These are phyloP conservation scores for Penicillium sp. DNA, from an alignment of 2,329 filamentous ascomycete genomes.

Conservation along the genomic window DNA sequence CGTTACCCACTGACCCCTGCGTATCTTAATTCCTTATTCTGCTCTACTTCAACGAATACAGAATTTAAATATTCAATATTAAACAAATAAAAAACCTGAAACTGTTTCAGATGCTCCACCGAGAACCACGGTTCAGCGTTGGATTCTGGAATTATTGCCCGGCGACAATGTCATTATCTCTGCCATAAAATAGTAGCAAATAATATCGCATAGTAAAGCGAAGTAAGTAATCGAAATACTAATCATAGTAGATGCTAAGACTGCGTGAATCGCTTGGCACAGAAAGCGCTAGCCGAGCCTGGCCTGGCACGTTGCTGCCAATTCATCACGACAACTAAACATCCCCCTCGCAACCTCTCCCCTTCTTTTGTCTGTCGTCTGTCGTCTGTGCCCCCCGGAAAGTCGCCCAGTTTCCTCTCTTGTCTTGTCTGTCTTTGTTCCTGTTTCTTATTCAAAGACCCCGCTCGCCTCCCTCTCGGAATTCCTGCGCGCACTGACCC, in stretches of 20 bases:
- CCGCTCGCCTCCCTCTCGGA: not conserved
- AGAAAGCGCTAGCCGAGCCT: not conserved
- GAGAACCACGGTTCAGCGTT: not conserved
- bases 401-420: too few species aligned
- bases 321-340: conserved; percentile 1
- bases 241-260: not conserved
- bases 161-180: not conserved
- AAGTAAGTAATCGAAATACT: too few species aligned
- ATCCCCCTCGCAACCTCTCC: not conserved
- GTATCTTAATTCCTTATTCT: too few species aligned
- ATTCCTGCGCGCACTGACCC: not conserved
- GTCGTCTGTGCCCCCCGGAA: too few species aligned
- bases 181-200: not conserved
- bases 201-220: too few species aligned
- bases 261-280: not conserved
- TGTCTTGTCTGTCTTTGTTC: not conserved
- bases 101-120: not conserved
- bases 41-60: too few species aligned
- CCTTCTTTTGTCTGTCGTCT: not conserved
- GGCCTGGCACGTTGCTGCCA: conserved; percentile 7
- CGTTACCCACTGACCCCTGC: too few species aligned
- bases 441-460: not conserved
- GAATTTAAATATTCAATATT: too few species aligned
- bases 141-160: not conserved
- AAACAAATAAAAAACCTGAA: not conserved